A percentile compares a stretch with the other conserved stretches of the same genome.
Evolutionary conservation across 768 basidiomycete genomes (phyloP).

Genomic region (Calocera cornea): DNA sequence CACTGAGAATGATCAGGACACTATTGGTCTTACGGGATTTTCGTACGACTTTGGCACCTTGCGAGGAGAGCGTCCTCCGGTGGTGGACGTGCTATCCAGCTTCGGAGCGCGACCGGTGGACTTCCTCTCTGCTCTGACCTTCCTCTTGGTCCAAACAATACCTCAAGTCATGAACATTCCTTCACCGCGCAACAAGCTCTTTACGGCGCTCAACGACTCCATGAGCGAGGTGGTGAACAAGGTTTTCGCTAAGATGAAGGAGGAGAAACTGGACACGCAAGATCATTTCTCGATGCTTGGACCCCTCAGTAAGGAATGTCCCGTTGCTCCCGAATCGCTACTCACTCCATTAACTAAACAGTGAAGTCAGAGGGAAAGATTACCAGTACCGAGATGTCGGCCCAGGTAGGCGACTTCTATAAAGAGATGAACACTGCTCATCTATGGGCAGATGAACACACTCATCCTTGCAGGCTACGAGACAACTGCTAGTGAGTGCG

Average conservation of each 20-base stretch:
- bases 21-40: constrained; percentile 14
- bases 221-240: neutral
- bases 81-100: constrained; percentile 7
- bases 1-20: constrained; percentile 7
- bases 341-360: neutral
- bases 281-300: constrained; percentile 2
- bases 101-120: constrained; percentile 12
- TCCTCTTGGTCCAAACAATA: constrained; percentile 20
- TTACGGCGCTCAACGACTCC: neutral
- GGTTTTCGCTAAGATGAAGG: neutral
- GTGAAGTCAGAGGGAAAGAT: constrained; percentile 2
- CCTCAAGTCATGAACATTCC: neutral
- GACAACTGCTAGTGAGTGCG: constrained; percentile 25
- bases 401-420: constrained; percentile 8
- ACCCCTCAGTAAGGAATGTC: neutral
- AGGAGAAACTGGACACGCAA: neutral
- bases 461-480: constrained; percentile 33
- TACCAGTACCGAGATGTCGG: constrained; percentile 7
- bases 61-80: neutral
- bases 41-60: constrained; percentile 13
- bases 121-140: constrained; percentile 35
- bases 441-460: neutral
- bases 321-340: neutral
- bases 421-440: constrained; percentile 2
- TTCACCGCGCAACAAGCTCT: neutral